Percentiles rank a stretch among this genome's conserved stretches.
Conservation (phyloP, 169 alveolate species). For the Fabrea salina region DNA sequence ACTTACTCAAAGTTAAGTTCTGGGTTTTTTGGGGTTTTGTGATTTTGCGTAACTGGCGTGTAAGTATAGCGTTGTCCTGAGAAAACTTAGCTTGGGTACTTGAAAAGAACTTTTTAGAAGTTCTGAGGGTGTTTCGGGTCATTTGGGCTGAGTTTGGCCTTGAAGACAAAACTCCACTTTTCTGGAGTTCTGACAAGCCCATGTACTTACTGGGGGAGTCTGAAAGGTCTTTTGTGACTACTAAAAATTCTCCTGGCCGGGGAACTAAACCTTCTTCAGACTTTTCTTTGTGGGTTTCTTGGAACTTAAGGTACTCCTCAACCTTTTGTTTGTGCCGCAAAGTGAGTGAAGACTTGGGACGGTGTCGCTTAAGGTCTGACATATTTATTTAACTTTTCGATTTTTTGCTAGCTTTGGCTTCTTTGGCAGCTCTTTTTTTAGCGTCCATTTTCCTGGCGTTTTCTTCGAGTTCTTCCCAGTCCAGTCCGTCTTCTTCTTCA, state of each 20-base stretch:
- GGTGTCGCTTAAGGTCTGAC: too few species aligned
- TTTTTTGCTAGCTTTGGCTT: constrained; percentile 39
- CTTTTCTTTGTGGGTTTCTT: background rate
- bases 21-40: background rate
- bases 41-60: constrained; percentile 8
- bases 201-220: background rate
- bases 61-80: background rate
- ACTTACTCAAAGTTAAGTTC: background rate
- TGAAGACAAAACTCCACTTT: background rate
- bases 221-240: background rate
- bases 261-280: constrained; percentile 16
- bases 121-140: background rate
- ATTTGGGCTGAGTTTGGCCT: background rate
- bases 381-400: background rate
- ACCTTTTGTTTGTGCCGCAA: background rate
- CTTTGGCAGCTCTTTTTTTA: constrained; percentile 37
- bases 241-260: constrained; percentile 23
- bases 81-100: background rate
- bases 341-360: background rate
- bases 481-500: constrained; percentile 39
- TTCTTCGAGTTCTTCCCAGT: constrained; percentile 49
- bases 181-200: background rate
- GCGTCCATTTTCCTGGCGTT: constrained; percentile 50
- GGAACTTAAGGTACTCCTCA: constrained; percentile 20
- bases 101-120: background rate